Evolutionary conservation across 495 filamentous ascomycete genomes (phyloP), one percentile per base, ranked within the genome.

Genomic region (Neurospora sp.): DNA sequence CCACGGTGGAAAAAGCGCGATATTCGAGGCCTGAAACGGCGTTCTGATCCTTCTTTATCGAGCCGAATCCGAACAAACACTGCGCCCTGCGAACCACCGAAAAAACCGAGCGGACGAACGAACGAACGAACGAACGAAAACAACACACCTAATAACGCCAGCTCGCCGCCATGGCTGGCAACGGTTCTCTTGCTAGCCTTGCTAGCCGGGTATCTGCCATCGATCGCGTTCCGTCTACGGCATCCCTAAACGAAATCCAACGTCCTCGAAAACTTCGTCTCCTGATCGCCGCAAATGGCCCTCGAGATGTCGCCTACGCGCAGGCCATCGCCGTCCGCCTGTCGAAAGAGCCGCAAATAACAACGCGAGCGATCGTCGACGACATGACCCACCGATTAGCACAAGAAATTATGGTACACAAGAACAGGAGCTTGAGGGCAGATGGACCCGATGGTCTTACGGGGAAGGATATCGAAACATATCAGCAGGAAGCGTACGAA

Each of bases 401-500:
- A 2, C 86, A 88, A 74, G 84, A 87, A 70, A 84, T 87, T 22
- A 81, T 86, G 20, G 82, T 84, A 11, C 78, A 83, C 69, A 82
- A 84, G 76, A 88, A 88, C 73, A 77, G 76, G 42, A 79, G 76
- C 65, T 69, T 85, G 39, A 76, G 77, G 12, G 74, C 73, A 14
- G 76, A 73, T 42, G 76, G 73, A 0, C 72, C 76, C 42, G 77
- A 82, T 8, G 76, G 72, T 71, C 39, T 70, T 68, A 78, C 77
- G 37, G 77, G 80, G 14, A 75, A 77, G 39, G 81, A 83, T 38
- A 81, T 87, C 76, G 85, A 87, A 73, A 80, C 78, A 18, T 82
- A 78, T 40, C 81, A 81, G 70, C 81, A 82, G 68, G 78, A 91
- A 73, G 91, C 91, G 27, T 89, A 87, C 10, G 90, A 93, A 75